phyloP scores from a whole-genome alignment of 2,329 filamentous ascomycete species.

The Fusarium floridanum region DNA sequence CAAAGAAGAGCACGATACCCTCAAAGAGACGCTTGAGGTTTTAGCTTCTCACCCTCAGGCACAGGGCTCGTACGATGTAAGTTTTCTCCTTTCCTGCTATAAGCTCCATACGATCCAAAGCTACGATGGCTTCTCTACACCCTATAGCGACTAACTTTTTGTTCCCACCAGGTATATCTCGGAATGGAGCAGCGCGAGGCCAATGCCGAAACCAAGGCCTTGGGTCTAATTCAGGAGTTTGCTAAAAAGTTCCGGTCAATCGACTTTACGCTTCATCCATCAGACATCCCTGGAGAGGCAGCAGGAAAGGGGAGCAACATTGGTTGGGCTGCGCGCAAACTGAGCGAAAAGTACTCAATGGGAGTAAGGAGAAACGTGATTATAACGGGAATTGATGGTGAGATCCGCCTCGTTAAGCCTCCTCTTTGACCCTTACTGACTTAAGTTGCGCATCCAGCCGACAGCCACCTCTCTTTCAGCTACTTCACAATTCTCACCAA shows the following conservation, averaged over 20 bases:
- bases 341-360: constrained; percentile 71
- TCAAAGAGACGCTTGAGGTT: constrained; percentile 77
- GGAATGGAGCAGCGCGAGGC: constrained; percentile 79
- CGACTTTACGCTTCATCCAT: constrained; percentile 75
- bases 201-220: constrained; percentile 71
- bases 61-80: constrained; percentile 75
- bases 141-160: constrained; percentile 8
- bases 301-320: constrained; percentile 83
- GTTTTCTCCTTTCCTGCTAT: constrained; percentile 49
- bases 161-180: constrained; percentile 69
- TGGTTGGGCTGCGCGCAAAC: constrained; percentile 76
- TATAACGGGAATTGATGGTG: constrained; percentile 80
- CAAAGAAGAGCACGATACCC: constrained; percentile 77
- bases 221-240: constrained; percentile 72
- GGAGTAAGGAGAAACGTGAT: constrained; percentile 70
- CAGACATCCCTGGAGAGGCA: constrained; percentile 74
- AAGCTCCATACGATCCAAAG: not conserved
- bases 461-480: constrained; percentile 76
- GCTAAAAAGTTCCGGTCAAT: constrained; percentile 75
- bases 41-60: constrained; percentile 76
- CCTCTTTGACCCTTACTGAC: constrained; percentile 17
- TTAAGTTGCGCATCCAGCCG: constrained; percentile 60
- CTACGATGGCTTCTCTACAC: not conserved
- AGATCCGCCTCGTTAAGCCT: constrained; percentile 42
- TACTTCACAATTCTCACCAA: constrained; percentile 76